A percentile compares a stretch with the other conserved stretches of the same genome.
These are phyloP conservation scores for Posidonia australis DNA, from an alignment of 106 monocot genomes.

Conservation along the genomic window DNA sequence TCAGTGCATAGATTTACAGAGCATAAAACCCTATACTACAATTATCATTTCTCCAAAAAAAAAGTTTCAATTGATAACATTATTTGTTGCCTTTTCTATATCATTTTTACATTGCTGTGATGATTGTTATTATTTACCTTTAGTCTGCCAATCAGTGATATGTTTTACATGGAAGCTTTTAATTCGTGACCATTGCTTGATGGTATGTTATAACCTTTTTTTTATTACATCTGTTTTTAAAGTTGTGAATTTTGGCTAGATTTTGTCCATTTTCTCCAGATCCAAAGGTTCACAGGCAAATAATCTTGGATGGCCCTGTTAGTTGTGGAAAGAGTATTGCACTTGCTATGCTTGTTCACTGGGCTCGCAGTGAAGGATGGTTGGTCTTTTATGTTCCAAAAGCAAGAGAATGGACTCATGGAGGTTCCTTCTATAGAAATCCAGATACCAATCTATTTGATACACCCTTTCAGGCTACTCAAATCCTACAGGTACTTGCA, in stretches of 20 bases:
- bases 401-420: constrained; percentile 88
- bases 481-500: constrained; percentile 56
- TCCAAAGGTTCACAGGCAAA: constrained; percentile 60
- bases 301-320: constrained; percentile 91
- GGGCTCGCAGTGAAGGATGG: constrained; percentile 96
- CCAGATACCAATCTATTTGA: constrained; percentile 69
- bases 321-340: constrained; percentile 92
- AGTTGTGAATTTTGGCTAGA: not conserved
- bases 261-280: constrained; percentile 27
- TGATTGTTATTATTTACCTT: not conserved
- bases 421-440: constrained; percentile 85
- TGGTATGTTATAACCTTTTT: no score
- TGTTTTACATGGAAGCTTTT: no score
- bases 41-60: no score
- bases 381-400: constrained; percentile 97
- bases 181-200: no score
- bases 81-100: no score
- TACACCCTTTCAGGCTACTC: constrained; percentile 71
- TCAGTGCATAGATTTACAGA: no score
- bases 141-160: not conserved
- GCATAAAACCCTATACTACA: no score
- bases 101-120: no score
- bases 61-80: no score
- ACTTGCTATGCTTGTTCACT: constrained; percentile 96
- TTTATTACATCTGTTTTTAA: no score